A percentile compares a stretch with the other conserved stretches of the same genome.
Evolutionary conservation across 2,329 filamentous ascomycete genomes (phyloP).

Genomic region (Capronia epimyces): DNA sequence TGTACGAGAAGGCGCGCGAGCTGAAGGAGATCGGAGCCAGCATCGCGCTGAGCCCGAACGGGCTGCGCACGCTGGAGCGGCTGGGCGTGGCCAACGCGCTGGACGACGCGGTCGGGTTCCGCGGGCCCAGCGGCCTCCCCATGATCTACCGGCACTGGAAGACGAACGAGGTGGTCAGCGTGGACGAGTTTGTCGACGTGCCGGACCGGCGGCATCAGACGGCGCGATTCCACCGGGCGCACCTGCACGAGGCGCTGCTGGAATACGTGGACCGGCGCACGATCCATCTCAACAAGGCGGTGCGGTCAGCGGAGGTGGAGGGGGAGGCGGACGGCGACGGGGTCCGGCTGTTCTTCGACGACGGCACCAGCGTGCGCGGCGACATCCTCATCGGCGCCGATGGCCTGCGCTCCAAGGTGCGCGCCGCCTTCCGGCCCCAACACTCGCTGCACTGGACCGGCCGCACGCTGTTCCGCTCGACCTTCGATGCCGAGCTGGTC

Average conservation of each 20-base stretch:
- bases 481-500: constrained; percentile 41
- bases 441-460: constrained; percentile 42
- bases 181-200: constrained; percentile 40
- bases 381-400: constrained; percentile 51
- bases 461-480: constrained; percentile 43
- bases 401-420: constrained; percentile 46
- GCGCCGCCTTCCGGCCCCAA: constrained; percentile 41
- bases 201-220: constrained; percentile 39
- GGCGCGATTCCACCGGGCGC: constrained; percentile 45
- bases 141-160: constrained; percentile 46
- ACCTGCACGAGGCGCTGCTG: constrained; percentile 47
- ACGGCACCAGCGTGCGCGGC: constrained; percentile 41
- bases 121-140: constrained; percentile 39
- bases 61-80: constrained; percentile 48
- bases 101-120: constrained; percentile 41
- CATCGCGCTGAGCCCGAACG: constrained; percentile 49
- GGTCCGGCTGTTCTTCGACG: constrained; percentile 43
- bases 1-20: constrained; percentile 48
- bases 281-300: constrained; percentile 44
- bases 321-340: constrained; percentile 22
- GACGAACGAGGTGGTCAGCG: constrained; percentile 33
- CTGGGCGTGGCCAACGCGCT: constrained; percentile 44
- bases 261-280: constrained; percentile 40
- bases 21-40: constrained; percentile 47
- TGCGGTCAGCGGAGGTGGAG: constrained; percentile 35